These are phyloP conservation scores for Francoa sonchifolia DNA, from an alignment of 441 rosid species.

Conservation along the genomic window DNA sequence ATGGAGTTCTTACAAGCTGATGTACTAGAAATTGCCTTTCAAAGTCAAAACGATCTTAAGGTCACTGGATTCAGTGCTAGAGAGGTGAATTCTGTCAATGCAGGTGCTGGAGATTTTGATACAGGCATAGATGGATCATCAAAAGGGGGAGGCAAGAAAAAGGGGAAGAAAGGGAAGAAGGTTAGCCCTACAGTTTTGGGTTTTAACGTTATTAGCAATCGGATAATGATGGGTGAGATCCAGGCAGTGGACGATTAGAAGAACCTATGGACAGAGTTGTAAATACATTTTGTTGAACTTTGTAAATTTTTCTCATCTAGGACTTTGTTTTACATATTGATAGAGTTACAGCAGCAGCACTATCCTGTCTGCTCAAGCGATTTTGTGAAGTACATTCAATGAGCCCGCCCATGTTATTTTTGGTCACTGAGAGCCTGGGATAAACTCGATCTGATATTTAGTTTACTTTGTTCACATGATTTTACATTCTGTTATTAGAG, in stretches of 20 bases:
- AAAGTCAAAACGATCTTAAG: conserved; percentile 32
- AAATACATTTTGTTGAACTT: conserved; percentile 26
- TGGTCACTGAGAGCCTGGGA: not conserved
- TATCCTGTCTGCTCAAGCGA: conserved; percentile 28
- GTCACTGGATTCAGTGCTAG: conserved; percentile 22
- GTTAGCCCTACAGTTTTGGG: conserved; percentile 71
- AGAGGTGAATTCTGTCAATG: conserved; percentile 33
- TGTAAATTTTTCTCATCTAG: conserved; percentile 23
- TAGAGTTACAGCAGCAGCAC: conserved; percentile 18
- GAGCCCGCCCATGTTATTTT: conserved; percentile 6
- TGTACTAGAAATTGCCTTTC: conserved; percentile 73
- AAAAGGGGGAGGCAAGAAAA: conserved; percentile 71
- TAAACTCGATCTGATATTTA: too few species aligned
- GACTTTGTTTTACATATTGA: conserved; percentile 13
- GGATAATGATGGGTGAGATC: conserved; percentile 99
- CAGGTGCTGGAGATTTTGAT: conserved; percentile 11
- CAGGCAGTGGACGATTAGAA: conserved; percentile 72
- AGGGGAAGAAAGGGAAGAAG: conserved; percentile 87
- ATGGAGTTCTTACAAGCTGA: conserved; percentile 62
- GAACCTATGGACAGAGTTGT: conserved; percentile 18
- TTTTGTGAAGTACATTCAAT: conserved; percentile 44
- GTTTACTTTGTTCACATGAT: too few species aligned
- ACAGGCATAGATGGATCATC: conserved; percentile 34
- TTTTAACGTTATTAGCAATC: conserved; percentile 86
- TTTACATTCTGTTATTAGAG: too few species aligned